phyloP scores from a whole-genome alignment of 805 yeast species.

The Starmerella sirachaensis region DNA sequence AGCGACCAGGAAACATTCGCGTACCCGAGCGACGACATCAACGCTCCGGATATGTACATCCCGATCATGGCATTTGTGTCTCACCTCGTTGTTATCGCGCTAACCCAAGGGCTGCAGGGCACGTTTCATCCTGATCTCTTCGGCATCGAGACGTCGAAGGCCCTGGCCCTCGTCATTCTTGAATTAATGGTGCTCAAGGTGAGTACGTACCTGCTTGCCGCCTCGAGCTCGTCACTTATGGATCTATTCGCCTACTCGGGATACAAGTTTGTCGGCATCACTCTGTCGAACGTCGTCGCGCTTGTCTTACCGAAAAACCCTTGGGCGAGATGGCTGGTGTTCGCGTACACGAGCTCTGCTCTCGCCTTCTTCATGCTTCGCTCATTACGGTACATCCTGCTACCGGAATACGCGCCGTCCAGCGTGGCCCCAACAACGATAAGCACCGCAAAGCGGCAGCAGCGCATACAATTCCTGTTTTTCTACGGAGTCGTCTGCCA shows the following conservation, averaged over 20 bases:
- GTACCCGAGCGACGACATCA: conserved; percentile 73
- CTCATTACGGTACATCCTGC: conserved; percentile 53
- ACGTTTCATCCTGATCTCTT: conserved; percentile 86
- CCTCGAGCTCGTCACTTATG: conserved; percentile 52
- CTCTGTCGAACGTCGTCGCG: conserved; percentile 28
- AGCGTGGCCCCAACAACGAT: conserved; percentile 40
- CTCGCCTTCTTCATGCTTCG: conserved; percentile 40
- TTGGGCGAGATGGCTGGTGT: conserved; percentile 39
- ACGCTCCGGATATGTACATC: conserved; percentile 93
- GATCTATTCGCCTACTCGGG: conserved; percentile 86
- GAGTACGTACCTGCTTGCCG: conserved; percentile 69
- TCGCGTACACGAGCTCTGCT: conserved; percentile 41
- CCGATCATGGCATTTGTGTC: conserved; percentile 91
- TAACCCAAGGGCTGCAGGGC: conserved; percentile 74
- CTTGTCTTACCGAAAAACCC: conserved; percentile 25
- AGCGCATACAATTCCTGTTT: conserved; percentile 77
- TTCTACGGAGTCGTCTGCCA: conserved; percentile 76
- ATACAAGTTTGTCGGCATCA: conserved; percentile 74
- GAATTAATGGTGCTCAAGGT: conserved; percentile 68
- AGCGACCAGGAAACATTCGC: conserved; percentile 39
- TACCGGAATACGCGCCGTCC: conserved; percentile 44
- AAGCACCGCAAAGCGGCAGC: conserved; percentile 50
- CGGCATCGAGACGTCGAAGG: conserved; percentile 76
- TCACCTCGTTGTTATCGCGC: conserved; percentile 71
- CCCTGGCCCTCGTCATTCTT: conserved; percentile 65